Evolutionary conservation across 2,329 filamentous ascomycete genomes (phyloP).

Genomic region (Fusarium ambrosium): DNA sequence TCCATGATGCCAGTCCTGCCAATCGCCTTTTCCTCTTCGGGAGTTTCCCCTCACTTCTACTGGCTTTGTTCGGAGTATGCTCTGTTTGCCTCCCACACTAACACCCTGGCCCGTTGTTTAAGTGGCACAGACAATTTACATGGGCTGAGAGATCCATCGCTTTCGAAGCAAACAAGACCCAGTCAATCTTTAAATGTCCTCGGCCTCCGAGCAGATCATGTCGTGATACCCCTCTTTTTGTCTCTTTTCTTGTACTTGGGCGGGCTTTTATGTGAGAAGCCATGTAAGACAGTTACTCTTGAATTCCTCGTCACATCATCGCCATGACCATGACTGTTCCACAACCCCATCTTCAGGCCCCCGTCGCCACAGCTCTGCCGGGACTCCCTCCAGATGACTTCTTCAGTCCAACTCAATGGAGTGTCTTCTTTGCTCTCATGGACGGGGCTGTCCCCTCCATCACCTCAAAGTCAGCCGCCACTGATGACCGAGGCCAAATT

Average conservation of each 20-base stretch:
- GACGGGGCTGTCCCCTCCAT: slow-evolving; percentile 74
- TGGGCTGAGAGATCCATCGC: not conserved
- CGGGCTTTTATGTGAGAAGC: slow-evolving; percentile 23
- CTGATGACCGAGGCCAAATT: slow-evolving; percentile 58
- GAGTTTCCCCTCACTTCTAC: slow-evolving; percentile 34
- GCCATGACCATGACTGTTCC: slow-evolving; percentile 32
- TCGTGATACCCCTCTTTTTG: not conserved
- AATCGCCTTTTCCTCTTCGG: slow-evolving; percentile 33
- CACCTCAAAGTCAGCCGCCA: slow-evolving; percentile 55
- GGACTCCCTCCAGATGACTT: slow-evolving; percentile 50
- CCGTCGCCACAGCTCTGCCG: slow-evolving; percentile 45
- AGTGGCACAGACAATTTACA: slow-evolving; percentile 27
- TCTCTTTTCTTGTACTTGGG: not conserved
- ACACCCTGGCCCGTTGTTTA: slow-evolving; percentile 6
- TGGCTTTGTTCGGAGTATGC: slow-evolving; percentile 3
- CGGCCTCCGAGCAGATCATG: not conserved
- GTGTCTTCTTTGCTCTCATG: slow-evolving; percentile 65
- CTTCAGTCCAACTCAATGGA: slow-evolving; percentile 66
- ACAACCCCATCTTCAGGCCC: slow-evolving; percentile 31
- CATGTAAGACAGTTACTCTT: slow-evolving; percentile 34
- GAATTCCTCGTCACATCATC: slow-evolving; percentile 19
- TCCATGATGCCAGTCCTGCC: slow-evolving; percentile 5
- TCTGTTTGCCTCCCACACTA: not conserved
- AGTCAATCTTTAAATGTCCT: not conserved
- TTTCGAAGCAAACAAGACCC: slow-evolving; percentile 7